A percentile compares a stretch with the other conserved stretches of the same genome.
phyloP scores from a whole-genome alignment of 352 stramenopile species.

The Aphanomyces stellatus region DNA sequence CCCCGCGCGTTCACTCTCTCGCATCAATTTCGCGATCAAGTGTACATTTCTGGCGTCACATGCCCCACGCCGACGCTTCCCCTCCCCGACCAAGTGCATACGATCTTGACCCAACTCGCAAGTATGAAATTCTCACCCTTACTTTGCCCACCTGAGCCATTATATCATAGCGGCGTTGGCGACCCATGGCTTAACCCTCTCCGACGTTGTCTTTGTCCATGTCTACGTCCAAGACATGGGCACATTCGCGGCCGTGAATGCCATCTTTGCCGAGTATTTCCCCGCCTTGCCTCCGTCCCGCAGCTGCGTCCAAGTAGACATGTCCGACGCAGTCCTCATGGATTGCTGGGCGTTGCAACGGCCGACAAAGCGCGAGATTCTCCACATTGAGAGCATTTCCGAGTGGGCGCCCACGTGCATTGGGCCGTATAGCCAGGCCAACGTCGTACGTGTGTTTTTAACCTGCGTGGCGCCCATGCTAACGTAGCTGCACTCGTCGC shows the following conservation, averaged over 20 bases:
- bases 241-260: constrained; percentile 91
- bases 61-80: constrained; percentile 27
- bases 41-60: constrained; percentile 53
- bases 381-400: constrained; percentile 96
- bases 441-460: constrained; percentile 48
- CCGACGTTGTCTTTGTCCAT: constrained; percentile 94
- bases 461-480: not conserved
- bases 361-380: constrained; percentile 59
- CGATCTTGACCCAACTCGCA: constrained; percentile 41
- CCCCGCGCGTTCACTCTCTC: not conserved
- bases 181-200: constrained; percentile 43
- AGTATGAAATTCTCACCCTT: not conserved
- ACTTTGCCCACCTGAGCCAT: not conserved
- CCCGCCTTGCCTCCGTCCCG: constrained; percentile 74
- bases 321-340: constrained; percentile 73
- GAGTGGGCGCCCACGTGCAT: constrained; percentile 98
- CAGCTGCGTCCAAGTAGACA: constrained; percentile 79
- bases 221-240: constrained; percentile 94
- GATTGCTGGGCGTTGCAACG: constrained; percentile 85
- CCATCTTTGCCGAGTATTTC: constrained; percentile 90
- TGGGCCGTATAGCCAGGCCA: constrained; percentile 98
- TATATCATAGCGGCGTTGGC: constrained; percentile 25
- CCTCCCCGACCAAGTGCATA: constrained; percentile 53
- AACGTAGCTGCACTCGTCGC: constrained; percentile 36
- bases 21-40: constrained; percentile 51